Percentiles rank a stretch among this genome's conserved stretches.
phyloP scores from a whole-genome alignment of 2,329 filamentous ascomycete species.

The Diaporthe citrichinensis region DNA sequence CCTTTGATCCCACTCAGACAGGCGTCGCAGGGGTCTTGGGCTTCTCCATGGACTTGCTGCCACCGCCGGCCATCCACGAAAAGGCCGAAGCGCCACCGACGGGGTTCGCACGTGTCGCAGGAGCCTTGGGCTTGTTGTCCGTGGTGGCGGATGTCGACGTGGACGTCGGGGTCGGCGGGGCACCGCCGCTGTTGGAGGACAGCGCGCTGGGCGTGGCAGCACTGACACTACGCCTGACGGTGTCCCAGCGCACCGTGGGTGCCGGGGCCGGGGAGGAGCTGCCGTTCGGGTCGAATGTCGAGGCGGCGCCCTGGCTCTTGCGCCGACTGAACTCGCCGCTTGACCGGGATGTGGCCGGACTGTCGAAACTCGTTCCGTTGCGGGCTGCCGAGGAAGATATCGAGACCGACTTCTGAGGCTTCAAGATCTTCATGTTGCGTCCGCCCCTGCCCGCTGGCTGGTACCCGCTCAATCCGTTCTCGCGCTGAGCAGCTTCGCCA shows the following conservation, averaged over 20 bases:
- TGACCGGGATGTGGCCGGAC: slow-evolving; percentile 59
- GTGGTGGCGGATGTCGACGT: slow-evolving; percentile 43
- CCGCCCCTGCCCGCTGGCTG: slow-evolving; percentile 73
- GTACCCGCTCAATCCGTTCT: slow-evolving; percentile 73
- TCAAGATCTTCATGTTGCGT: slow-evolving; percentile 91
- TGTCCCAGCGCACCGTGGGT: slow-evolving; percentile 63
- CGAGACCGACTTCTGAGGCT: slow-evolving; percentile 76
- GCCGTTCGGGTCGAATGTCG: slow-evolving; percentile 44
- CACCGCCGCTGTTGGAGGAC: slow-evolving; percentile 46
- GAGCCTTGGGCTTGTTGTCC: slow-evolving; percentile 52
- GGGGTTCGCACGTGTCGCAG: slow-evolving; percentile 73
- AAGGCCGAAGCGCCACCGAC: slow-evolving; percentile 95
- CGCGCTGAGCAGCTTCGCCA: slow-evolving; percentile 67
- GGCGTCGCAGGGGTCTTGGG: slow-evolving; percentile 56
- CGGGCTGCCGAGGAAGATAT: slow-evolving; percentile 63
- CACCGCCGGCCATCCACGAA: slow-evolving; percentile 82
- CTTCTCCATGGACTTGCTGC: slow-evolving; percentile 48
- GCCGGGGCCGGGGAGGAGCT: slow-evolving; percentile 43
- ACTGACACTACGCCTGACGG: slow-evolving; percentile 62
- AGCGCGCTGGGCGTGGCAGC: slow-evolving; percentile 44
- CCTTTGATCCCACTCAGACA: slow-evolving; percentile 9
- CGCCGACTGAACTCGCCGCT: slow-evolving; percentile 63
- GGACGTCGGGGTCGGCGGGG: slow-evolving; percentile 46
- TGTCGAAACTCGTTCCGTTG: slow-evolving; percentile 68
- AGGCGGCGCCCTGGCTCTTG: slow-evolving; percentile 63